Evolutionary conservation across 163 green algal species (phyloP).

Genomic region (Scenedesmus sp.): DNA sequence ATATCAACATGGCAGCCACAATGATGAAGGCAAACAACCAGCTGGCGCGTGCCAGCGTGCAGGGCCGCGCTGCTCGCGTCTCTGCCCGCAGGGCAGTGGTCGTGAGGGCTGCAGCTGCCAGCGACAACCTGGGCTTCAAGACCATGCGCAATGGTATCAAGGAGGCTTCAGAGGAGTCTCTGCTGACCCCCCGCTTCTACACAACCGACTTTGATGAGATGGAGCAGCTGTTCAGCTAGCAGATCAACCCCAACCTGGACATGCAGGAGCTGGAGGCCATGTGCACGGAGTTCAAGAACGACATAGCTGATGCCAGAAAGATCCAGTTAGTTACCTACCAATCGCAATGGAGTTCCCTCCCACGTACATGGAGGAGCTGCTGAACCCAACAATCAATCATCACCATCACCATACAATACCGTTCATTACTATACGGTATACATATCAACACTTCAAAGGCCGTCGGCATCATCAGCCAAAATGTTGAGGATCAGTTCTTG

Average conservation of each 20-base stretch:
- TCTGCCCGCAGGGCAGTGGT: conserved; percentile 11
- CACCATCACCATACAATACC: too few species aligned
- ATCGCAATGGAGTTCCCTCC: too few species aligned
- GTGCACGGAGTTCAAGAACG: conserved; percentile 91
- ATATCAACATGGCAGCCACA: conserved; percentile 42
- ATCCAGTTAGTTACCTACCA: too few species aligned
- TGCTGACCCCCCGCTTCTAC: conserved; percentile 81
- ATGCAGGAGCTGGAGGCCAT: conserved; percentile 82
- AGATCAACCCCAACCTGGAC: conserved; percentile 92
- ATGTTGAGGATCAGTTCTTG: too few species aligned
- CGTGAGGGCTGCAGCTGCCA: conserved; percentile 35
- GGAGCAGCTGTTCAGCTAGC: conserved; percentile 90
- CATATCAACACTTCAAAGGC: too few species aligned
- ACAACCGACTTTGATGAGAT: conserved; percentile 95
- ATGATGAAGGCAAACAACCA: conserved; percentile 48
- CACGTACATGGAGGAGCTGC: too few species aligned
- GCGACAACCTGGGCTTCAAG: conserved; percentile 70
- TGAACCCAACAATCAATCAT: too few species aligned
- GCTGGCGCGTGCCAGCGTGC: conserved; percentile 17
- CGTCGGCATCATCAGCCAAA: too few species aligned
- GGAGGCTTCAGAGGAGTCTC: conserved; percentile 74
- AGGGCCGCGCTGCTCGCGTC: conserved; percentile 12
- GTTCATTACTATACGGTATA: too few species aligned
- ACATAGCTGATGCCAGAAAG: too few species aligned
- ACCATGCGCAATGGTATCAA: conserved; percentile 84